Conservation (phyloP, 1,284 basidiomycete genomes). For the Ceratobasidium sp. region DNA sequence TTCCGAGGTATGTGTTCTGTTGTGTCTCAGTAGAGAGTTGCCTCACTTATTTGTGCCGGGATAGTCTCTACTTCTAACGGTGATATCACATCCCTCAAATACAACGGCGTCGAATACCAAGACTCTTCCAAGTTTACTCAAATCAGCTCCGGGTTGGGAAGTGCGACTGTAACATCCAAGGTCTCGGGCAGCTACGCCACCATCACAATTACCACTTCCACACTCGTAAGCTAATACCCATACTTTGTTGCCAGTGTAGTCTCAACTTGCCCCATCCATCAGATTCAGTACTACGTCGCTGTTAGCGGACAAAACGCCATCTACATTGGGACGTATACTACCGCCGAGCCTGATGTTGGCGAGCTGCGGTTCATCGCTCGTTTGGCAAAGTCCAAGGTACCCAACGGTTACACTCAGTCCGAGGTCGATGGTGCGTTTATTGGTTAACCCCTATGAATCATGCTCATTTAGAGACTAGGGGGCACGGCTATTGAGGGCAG, state of each 20-base stretch:
- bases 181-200: conserved; percentile 35
- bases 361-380: conserved; percentile 66
- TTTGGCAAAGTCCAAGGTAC: conserved; percentile 60
- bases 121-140: conserved; percentile 34
- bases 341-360: conserved; percentile 61
- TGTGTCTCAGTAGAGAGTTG: neutral
- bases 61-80: conserved; percentile 40
- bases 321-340: conserved; percentile 48
- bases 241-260: neutral
- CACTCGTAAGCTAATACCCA: conserved; percentile 13
- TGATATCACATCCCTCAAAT: conserved; percentile 46
- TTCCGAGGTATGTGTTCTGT: conserved; percentile 30
- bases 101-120: conserved; percentile 44
- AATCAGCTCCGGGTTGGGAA: conserved; percentile 43
- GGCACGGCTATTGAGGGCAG: conserved; percentile 62
- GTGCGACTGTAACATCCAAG: conserved; percentile 33
- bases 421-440: conserved; percentile 56
- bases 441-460: neutral
- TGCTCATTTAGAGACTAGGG: conserved; percentile 1
- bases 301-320: conserved; percentile 40
- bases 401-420: conserved; percentile 58
- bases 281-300: conserved; percentile 47
- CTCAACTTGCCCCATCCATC: neutral
- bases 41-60: neutral
- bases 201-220: conserved; percentile 26